A percentile compares a stretch with the other conserved stretches of the same genome.
phyloP scores from a whole-genome alignment of 495 filamentous ascomycete species.

The Thermochaetoides thermophila region DNA sequence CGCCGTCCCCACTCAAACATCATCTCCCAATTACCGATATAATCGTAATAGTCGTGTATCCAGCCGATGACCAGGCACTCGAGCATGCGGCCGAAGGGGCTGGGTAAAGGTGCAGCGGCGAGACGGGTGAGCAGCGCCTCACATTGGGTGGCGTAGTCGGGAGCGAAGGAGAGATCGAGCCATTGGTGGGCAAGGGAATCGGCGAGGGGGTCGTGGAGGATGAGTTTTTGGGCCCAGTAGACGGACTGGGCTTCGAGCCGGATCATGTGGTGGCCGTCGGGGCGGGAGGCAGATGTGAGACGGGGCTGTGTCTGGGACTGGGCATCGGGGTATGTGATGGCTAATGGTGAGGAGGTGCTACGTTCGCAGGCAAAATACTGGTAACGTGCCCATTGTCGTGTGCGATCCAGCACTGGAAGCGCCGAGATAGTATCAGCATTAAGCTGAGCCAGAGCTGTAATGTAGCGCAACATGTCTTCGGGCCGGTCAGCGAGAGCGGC shows the following conservation, averaged over 20 bases:
- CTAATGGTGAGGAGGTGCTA: neutral
- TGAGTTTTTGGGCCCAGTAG: slow-evolving; percentile 18
- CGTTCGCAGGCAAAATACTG: slow-evolving; percentile 15
- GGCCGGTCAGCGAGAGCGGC: slow-evolving; percentile 8
- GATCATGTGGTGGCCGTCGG: slow-evolving; percentile 15
- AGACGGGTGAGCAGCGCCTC: slow-evolving; percentile 2
- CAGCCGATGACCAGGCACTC: slow-evolving; percentile 14
- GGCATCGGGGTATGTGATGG: neutral
- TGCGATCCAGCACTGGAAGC: slow-evolving; percentile 9
- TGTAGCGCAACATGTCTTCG: slow-evolving; percentile 15
- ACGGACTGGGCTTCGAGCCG: slow-evolving; percentile 14
- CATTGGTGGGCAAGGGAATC: slow-evolving; percentile 13
- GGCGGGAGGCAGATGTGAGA: neutral
- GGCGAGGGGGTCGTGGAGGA: slow-evolving; percentile 9
- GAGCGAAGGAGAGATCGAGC: slow-evolving; percentile 7
- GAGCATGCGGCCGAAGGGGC: slow-evolving; percentile 9
- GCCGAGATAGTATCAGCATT: slow-evolving; percentile 14
- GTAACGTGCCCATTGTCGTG: slow-evolving; percentile 13
- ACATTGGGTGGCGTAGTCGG: slow-evolving; percentile 7
- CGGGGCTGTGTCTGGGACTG: neutral
- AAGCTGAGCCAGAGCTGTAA: slow-evolving; percentile 12
- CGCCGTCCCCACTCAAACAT: slow-evolving; percentile 9
- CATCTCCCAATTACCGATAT: slow-evolving; percentile 9
- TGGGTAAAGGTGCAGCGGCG: slow-evolving; percentile 2
- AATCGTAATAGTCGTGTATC: slow-evolving; percentile 18